These are phyloP conservation scores for Arachis hypogaea DNA, from an alignment of 306 rosid genomes.

Conservation along the genomic window DNA sequence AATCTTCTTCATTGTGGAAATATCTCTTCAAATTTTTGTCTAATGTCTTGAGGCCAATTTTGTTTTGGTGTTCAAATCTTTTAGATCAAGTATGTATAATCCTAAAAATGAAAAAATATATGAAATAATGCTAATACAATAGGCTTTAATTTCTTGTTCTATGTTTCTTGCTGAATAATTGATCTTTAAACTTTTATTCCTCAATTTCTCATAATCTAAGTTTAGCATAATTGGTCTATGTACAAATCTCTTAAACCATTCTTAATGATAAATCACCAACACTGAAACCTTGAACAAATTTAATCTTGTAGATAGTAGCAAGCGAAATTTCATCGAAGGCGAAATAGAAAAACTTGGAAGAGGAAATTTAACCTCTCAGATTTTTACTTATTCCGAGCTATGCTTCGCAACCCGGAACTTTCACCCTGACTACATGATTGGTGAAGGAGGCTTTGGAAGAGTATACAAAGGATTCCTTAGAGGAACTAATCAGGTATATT, in stretches of 20 bases:
- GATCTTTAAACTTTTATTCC: not conserved
- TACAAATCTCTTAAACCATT: not conserved
- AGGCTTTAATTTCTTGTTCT: not conserved
- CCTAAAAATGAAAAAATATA: constrained; percentile 20
- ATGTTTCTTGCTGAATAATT: constrained; percentile 7
- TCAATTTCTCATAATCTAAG: constrained; percentile 2
- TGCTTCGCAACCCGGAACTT: constrained; percentile 76
- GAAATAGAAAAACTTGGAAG: constrained; percentile 67
- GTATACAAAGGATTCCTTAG: constrained; percentile 74
- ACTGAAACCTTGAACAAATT: not conserved
- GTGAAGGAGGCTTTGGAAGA: constrained; percentile 95
- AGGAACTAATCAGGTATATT: constrained; percentile 60
- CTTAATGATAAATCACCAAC: not conserved
- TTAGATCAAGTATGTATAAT: constrained; percentile 17
- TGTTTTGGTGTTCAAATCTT: not conserved
- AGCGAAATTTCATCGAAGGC: constrained; percentile 41
- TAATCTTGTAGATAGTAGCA: constrained; percentile 34
- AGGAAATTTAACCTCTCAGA: constrained; percentile 68
- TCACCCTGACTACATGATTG: constrained; percentile 61
- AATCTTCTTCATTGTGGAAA: constrained; percentile 31
- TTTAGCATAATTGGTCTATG: not conserved
- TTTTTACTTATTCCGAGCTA: constrained; percentile 63
- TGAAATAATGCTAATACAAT: constrained; percentile 2
- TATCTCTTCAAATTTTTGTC: not conserved
- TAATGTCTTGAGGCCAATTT: not conserved